Base-by-base conservation (phyloP, 2,329 filamentous ascomycete species). In the Alternaria longipes region DNA sequence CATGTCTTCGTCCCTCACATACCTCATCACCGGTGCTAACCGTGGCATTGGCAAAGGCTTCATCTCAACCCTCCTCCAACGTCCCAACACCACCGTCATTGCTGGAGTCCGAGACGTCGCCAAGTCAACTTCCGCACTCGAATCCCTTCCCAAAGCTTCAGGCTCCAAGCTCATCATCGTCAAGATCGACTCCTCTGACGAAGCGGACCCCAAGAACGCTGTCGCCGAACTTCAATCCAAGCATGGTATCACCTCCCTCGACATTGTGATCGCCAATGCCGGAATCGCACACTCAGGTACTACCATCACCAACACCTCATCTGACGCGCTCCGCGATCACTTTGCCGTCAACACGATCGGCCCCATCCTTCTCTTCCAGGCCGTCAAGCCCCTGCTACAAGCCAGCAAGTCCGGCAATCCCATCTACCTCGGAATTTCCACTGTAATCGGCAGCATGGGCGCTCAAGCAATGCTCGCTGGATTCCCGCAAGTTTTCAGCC, bases 211-310 rank as follows among this genome's bases (percentile, higher is more conserved):
- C 9, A 26, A 32, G 11, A 36, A 49, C 8, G 67, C 70, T 8
- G 54, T 72, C 26, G 28, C 18, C 9, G 14, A 50, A n/a, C 30
- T 59, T 16, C 24, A 58, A 16, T 7, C 56, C 6, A 30, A 45
- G 18, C 47, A 38, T 3, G 76, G 75, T 4, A 81, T 87, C 62
- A 66, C 71, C 5, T 70, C 78, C 24, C 69, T 87, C 3, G 84
- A 87, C 62, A 69, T 85, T 6, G 79, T 87, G 2, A 81, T 87
- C 53, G 82, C 84, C 45, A 87, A 87, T 66, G 84, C 85, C 0
- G 85, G 80, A 12, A 80, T 84, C 11, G 68, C 41, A 3, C 38
- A 60, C 54, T 44, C 53, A 0, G 28, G 40, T 36, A 18, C n/a
- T 0, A 38, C 50, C 1, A 47, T 61, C 60, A 22, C 2, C 16